These are phyloP conservation scores for Exsudoporus floridanus DNA, from an alignment of 1,284 basidiomycete species.

Conservation along the genomic window DNA sequence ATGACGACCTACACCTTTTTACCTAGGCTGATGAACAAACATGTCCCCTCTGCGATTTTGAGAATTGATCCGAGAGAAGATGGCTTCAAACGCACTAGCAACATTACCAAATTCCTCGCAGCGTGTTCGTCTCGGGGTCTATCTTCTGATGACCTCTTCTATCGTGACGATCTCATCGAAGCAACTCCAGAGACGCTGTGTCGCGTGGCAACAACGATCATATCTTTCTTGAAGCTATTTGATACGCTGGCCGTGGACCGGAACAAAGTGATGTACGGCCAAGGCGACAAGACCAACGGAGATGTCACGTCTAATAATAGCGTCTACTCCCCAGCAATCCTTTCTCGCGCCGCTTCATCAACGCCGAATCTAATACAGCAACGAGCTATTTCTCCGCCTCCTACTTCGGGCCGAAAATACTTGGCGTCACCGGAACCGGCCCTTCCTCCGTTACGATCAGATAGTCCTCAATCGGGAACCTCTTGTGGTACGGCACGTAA, in stretches of 20 bases:
- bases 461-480: conserved; percentile 45
- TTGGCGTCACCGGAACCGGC: conserved; percentile 53
- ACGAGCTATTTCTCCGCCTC: conserved; percentile 30
- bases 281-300: conserved; percentile 29
- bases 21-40: conserved; percentile 69
- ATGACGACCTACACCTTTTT: neutral
- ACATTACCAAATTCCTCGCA: conserved; percentile 72
- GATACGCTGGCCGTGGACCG: conserved; percentile 49
- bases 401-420: conserved; percentile 42
- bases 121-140: conserved; percentile 66
- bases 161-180: conserved; percentile 66
- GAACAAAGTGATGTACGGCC: conserved; percentile 46
- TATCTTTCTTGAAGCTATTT: conserved; percentile 61
- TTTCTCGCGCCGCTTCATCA: conserved; percentile 50
- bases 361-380: conserved; percentile 55
- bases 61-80: conserved; percentile 70
- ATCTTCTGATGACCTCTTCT: conserved; percentile 62
- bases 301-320: conserved; percentile 15
- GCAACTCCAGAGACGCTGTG: conserved; percentile 57
- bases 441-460: conserved; percentile 54
- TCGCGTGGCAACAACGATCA: conserved; percentile 66
- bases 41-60: conserved; percentile 58
- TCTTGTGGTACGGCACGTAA: conserved; percentile 34
- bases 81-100: conserved; percentile 60
- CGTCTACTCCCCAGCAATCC: conserved; percentile 37